A percentile compares a stretch with the other conserved stretches of the same genome.
These are phyloP conservation scores for Penicillium brasilianum DNA, from an alignment of 2,329 filamentous ascomycete species.

Conservation along the genomic window DNA sequence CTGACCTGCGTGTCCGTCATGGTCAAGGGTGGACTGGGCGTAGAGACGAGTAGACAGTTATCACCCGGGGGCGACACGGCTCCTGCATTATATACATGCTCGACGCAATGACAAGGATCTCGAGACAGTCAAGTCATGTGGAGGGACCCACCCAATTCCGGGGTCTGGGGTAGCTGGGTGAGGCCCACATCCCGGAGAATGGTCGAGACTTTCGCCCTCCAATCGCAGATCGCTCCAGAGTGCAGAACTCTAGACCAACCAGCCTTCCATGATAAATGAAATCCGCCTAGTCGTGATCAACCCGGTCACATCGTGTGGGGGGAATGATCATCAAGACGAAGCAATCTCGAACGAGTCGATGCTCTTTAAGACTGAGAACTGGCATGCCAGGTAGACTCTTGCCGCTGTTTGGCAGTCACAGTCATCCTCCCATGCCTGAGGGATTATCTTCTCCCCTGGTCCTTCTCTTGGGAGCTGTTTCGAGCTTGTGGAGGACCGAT, in stretches of 20 bases:
- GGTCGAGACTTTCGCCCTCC: neutral
- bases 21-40: neutral
- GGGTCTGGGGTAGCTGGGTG: conserved; percentile 5
- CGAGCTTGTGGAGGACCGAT: conserved; percentile 13
- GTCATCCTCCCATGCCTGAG: neutral
- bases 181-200: conserved; percentile 6
- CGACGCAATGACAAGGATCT: neutral
- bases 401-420: neutral
- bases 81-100: conserved; percentile 8
- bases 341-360: neutral
- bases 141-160: neutral
- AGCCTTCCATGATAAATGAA: no score
- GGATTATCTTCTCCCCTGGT: neutral
- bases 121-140: neutral
- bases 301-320: no score
- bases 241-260: no score
- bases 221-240: neutral
- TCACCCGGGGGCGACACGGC: neutral
- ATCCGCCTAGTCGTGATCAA: no score
- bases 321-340: no score
- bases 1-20: conserved; percentile 3
- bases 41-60: neutral
- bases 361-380: neutral
- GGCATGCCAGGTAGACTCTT: neutral
- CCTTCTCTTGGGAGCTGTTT: neutral